Conservation (phyloP, 352 stramenopile genomes). For the Globisporangium okanoganense region DNA sequence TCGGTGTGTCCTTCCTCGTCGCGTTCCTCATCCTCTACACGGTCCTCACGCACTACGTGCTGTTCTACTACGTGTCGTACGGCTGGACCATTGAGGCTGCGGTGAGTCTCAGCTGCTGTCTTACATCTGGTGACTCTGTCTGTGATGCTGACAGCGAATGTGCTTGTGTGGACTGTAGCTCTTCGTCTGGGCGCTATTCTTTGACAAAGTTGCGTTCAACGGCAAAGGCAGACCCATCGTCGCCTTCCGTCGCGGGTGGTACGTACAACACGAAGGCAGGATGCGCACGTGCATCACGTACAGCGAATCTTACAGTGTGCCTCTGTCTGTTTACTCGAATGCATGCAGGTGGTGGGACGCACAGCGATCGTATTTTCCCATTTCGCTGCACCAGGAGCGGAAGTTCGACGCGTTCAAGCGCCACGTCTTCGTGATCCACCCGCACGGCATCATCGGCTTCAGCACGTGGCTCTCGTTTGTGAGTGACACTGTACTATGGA, state of each 20-base stretch:
- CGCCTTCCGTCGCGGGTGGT: constrained; percentile 33
- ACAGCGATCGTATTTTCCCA: constrained; percentile 37
- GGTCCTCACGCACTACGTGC: constrained; percentile 20
- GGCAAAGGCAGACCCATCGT: constrained; percentile 29
- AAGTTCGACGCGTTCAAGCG: constrained; percentile 27
- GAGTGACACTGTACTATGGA: not conserved
- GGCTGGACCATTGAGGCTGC: constrained; percentile 22
- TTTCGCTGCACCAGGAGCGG: constrained; percentile 37
- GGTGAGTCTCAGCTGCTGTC: constrained; percentile 7
- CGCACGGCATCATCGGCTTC: constrained; percentile 49
- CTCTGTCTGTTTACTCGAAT: not conserved
- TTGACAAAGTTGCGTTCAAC: constrained; percentile 40
- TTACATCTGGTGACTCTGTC: not conserved
- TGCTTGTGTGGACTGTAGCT: constrained; percentile 16
- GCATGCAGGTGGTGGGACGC: constrained; percentile 33
- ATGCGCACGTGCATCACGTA: too few species aligned
- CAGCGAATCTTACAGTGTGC: too few species aligned
- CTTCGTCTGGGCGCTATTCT: constrained; percentile 22
- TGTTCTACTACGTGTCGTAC: constrained; percentile 24
- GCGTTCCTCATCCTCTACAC: constrained; percentile 20
- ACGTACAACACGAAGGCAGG: not conserved
- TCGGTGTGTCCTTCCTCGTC: constrained; percentile 5
- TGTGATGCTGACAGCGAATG: not conserved
- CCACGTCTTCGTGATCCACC: constrained; percentile 47
- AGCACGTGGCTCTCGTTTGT: constrained; percentile 47